Percentiles rank a stretch among this genome's conserved stretches.
Conservation (phyloP, 2,329 filamentous ascomycete genomes). For the Penicillium occitanis region DNA sequence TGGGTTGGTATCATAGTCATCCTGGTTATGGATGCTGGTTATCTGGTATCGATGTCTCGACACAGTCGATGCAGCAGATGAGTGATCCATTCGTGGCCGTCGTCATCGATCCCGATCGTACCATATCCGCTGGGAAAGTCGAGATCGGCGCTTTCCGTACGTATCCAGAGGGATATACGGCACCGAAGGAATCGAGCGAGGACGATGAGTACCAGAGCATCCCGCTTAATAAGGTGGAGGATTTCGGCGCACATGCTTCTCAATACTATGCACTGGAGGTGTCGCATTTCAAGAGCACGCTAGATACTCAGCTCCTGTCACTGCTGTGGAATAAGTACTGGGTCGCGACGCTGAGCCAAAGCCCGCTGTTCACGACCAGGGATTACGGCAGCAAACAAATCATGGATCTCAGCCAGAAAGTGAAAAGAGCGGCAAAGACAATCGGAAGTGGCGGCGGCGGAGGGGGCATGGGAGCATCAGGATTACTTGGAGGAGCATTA, state of each 20-base stretch:
- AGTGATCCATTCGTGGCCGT: constrained; percentile 92
- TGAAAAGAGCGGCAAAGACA: constrained; percentile 61
- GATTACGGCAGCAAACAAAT: constrained; percentile 94
- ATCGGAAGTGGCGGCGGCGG: constrained; percentile 28
- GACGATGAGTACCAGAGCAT: constrained; percentile 58
- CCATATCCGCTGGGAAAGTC: constrained; percentile 89
- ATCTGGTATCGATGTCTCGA: constrained; percentile 90
- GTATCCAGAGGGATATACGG: constrained; percentile 72
- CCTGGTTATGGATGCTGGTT: constrained; percentile 98
- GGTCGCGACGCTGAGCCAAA: constrained; percentile 93
- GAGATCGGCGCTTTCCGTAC: constrained; percentile 97
- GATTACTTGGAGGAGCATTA: constrained; percentile 23
- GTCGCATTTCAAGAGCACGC: constrained; percentile 88
- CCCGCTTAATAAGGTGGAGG: constrained; percentile 87
- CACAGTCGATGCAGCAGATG: constrained; percentile 84
- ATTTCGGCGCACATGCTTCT: constrained; percentile 89
- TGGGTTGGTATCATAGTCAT: constrained; percentile 98
- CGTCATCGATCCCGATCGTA: constrained; percentile 94
- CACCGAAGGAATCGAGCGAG: constrained; percentile 48
- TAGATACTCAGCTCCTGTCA: constrained; percentile 83
- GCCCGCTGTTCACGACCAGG: constrained; percentile 84
- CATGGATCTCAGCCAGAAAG: constrained; percentile 79
- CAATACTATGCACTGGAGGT: constrained; percentile 91
- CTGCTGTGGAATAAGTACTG: constrained; percentile 95
- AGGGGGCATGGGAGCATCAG: constrained; percentile 23